Conservation (phyloP, 148 eudicot species). For the Amaranthus palmeri region DNA sequence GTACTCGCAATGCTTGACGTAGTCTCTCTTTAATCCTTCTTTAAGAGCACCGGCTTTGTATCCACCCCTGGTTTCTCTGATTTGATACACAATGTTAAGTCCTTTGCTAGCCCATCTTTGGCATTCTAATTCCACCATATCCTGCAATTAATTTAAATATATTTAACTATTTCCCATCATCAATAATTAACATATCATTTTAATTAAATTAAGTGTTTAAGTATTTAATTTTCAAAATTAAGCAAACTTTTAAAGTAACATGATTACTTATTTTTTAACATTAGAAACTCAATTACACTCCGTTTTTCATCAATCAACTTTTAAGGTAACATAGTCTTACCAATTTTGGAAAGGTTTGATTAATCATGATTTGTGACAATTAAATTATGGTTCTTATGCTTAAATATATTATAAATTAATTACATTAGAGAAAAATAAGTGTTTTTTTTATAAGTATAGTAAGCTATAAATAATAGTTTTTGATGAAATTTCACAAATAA, state of each 20-base stretch:
- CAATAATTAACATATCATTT: neutral
- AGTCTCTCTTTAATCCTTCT: slow-evolving; percentile 65
- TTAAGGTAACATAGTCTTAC: neutral
- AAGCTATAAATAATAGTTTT: too few species aligned
- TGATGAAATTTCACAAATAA: too few species aligned
- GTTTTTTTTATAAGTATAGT: too few species aligned
- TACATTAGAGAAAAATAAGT: too few species aligned
- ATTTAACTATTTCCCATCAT: neutral
- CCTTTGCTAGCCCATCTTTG: slow-evolving; percentile 83
- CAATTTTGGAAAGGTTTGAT: neutral
- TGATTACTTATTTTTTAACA: neutral
- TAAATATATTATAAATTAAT: too few species aligned
- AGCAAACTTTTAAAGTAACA: neutral
- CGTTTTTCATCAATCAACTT: neutral
- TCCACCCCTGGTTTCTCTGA: slow-evolving; percentile 67
- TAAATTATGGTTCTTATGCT: neutral
- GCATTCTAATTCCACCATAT: slow-evolving; percentile 81
- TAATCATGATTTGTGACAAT: slow-evolving; percentile 6
- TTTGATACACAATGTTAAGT: slow-evolving; percentile 67
- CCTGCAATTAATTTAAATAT: slow-evolving; percentile 31
- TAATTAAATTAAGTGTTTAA: neutral
- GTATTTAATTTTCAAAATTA: neutral
- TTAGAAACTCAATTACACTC: neutral
- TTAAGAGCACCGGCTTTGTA: slow-evolving; percentile 96
- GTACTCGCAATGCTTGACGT: slow-evolving; percentile 73